phyloP scores from a whole-genome alignment of 805 yeast species.

The Barnettozyma sucrosica region DNA sequence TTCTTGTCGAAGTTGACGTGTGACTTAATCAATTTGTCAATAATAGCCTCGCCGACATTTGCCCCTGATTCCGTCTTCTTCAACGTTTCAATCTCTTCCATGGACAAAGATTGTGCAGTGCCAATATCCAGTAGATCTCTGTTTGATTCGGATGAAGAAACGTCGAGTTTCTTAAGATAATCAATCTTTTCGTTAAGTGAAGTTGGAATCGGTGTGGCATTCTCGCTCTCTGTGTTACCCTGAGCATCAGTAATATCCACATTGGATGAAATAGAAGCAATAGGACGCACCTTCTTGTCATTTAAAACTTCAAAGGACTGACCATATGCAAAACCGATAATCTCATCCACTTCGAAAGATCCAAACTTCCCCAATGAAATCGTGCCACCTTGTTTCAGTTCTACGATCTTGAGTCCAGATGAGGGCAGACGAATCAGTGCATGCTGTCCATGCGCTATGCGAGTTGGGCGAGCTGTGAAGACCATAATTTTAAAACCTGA shows the following conservation, averaged over 20 bases:
- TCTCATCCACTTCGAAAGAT: constrained; percentile 62
- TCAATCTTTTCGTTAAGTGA: constrained; percentile 24
- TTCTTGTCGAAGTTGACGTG: constrained; percentile 86
- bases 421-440: constrained; percentile 77
- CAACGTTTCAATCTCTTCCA: constrained; percentile 79
- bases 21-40: constrained; percentile 72
- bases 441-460: constrained; percentile 12
- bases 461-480: neutral
- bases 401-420: constrained; percentile 67
- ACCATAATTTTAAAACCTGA: neutral
- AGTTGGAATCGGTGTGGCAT: constrained; percentile 23
- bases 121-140: constrained; percentile 65
- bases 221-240: constrained; percentile 29
- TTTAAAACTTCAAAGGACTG: constrained; percentile 81
- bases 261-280: constrained; percentile 33
- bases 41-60: constrained; percentile 67
- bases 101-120: constrained; percentile 64
- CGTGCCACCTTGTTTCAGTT: constrained; percentile 51
- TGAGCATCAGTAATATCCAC: constrained; percentile 17
- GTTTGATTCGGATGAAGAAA: constrained; percentile 51
- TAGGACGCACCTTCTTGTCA: constrained; percentile 45
- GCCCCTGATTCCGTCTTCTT: constrained; percentile 62
- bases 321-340: constrained; percentile 81
- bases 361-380: constrained; percentile 91
- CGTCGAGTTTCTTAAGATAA: constrained; percentile 26